These are phyloP conservation scores for Backusella tarrabulga DNA, from an alignment of 192 early-diverging fungal species.

Conservation along the genomic window DNA sequence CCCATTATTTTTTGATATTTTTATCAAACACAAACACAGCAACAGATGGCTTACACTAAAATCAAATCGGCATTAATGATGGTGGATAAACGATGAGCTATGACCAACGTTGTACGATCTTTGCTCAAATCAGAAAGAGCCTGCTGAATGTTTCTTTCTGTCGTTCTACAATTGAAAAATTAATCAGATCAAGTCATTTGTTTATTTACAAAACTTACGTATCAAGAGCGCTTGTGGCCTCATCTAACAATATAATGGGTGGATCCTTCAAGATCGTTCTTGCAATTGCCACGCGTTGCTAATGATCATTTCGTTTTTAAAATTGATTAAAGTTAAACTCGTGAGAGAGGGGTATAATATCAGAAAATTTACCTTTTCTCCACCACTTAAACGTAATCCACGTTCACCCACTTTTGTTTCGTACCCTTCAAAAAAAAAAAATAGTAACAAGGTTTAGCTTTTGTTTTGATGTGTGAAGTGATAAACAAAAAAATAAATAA, in stretches of 20 bases:
- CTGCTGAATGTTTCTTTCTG: constrained; percentile 79
- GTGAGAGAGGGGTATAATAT: background rate
- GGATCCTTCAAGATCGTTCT: constrained; percentile 75
- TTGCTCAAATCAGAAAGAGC: constrained; percentile 74
- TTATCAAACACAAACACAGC: background rate
- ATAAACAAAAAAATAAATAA: constrained; percentile 14
- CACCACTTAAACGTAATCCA: constrained; percentile 80
- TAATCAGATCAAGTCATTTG: constrained; percentile 49
- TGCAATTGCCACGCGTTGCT: constrained; percentile 85
- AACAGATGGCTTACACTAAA: constrained; percentile 49
- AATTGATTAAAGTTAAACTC: constrained; percentile 4
- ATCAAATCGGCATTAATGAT: constrained; percentile 86
- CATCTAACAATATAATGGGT: constrained; percentile 75
- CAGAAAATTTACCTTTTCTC: constrained; percentile 68
- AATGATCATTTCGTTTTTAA: constrained; percentile 28
- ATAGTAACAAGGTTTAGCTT: background rate
- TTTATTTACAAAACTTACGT: constrained; percentile 61
- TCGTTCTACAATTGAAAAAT: constrained; percentile 33
- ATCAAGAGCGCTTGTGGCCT: constrained; percentile 89
- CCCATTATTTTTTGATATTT: background rate
- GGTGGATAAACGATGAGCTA: constrained; percentile 85
- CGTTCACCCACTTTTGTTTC: constrained; percentile 69
- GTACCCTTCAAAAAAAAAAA: constrained; percentile 31
- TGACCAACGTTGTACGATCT: constrained; percentile 83
- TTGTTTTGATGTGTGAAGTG: background rate